A percentile compares a stretch with the other conserved stretches of the same genome.
These are phyloP conservation scores for Aspergillus niger DNA, from an alignment of 2,329 filamentous ascomycete species.

Conservation along the genomic window DNA sequence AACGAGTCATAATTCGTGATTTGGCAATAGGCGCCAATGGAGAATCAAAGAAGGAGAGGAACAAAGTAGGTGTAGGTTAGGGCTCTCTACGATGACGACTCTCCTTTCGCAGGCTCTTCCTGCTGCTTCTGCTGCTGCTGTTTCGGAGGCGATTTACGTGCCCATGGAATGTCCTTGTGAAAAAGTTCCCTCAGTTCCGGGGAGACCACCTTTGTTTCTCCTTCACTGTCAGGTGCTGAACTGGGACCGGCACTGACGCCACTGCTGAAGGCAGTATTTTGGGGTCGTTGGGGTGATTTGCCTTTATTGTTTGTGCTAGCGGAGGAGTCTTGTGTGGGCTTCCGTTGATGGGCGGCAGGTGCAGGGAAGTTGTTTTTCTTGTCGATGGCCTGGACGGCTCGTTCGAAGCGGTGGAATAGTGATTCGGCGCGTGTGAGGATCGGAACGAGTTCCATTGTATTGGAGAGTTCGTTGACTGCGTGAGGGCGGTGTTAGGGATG, in stretches of 20 bases:
- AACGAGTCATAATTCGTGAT: not conserved
- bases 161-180: conserved; percentile 59
- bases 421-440: conserved; percentile 86
- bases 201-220: conserved; percentile 59
- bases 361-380: conserved; percentile 83
- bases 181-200: conserved; percentile 63
- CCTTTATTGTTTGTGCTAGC: conserved; percentile 31
- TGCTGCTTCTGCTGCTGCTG: not conserved
- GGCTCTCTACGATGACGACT: not conserved
- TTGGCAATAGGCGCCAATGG: not conserved
- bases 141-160: conserved; percentile 25
- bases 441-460: conserved; percentile 84
- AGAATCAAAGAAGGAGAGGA: no score
- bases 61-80: no score
- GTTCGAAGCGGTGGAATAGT: conserved; percentile 83
- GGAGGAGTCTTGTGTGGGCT: conserved; percentile 32
- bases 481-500: not conserved
- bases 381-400: conserved; percentile 87
- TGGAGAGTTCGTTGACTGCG: conserved; percentile 88
- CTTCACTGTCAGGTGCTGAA: not conserved
- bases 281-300: conserved; percentile 31
- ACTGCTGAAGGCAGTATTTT: conserved; percentile 28
- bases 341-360: conserved; percentile 51
- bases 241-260: conserved; percentile 18
- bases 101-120: not conserved